These are phyloP conservation scores for Excoecaria cochinchinensis DNA, from an alignment of 345 rosid species.

Conservation along the genomic window DNA sequence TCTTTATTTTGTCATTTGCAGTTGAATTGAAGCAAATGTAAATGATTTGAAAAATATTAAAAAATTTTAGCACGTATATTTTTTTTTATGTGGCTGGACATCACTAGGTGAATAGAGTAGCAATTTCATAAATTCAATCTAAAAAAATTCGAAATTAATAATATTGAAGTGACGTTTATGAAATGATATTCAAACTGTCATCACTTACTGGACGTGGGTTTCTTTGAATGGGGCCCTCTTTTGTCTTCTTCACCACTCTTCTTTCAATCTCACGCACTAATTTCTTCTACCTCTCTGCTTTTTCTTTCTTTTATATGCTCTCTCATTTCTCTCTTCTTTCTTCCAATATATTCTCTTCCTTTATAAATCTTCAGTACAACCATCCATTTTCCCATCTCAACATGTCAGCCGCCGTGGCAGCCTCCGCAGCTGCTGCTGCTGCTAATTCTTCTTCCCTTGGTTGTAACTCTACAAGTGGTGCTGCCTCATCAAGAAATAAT, in stretches of 20 bases:
- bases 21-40: no score
- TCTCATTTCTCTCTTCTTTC: neutral
- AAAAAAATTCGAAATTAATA: neutral
- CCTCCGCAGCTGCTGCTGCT: neutral
- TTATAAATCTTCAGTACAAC: no score
- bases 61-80: no score
- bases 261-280: neutral
- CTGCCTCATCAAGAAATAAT: constrained; percentile 9
- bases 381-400: neutral
- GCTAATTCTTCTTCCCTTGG: neutral
- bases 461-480: neutral
- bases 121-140: no score
- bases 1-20: no score
- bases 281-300: no score
- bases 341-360: neutral
- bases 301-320: neutral
- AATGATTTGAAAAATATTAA: no score
- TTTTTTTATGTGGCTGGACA: no score
- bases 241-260: constrained; percentile 12
- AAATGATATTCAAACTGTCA: constrained; percentile 18
- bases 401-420: neutral
- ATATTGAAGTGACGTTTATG: constrained; percentile 13
- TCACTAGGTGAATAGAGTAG: no score
- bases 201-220: constrained; percentile 16
- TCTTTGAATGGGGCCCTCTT: constrained; percentile 22